Conservation (phyloP, 2,329 filamentous ascomycete genomes). For the Fusarium zealandicum region DNA sequence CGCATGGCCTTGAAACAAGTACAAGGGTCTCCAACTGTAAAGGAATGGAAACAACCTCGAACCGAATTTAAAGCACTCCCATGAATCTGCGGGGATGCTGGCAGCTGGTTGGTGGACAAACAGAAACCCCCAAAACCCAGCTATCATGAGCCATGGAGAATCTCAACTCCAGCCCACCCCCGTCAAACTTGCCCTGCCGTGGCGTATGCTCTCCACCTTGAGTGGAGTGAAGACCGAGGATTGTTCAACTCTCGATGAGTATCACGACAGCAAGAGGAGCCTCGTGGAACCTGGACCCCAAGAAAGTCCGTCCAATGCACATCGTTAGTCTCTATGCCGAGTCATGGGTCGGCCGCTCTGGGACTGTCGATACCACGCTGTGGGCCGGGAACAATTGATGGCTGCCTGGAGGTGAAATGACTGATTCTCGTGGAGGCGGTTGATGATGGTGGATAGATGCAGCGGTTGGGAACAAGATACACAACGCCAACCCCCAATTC, state of each 20-base stretch:
- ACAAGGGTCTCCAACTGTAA: slow-evolving; percentile 14
- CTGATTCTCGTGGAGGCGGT: no score
- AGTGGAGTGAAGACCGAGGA: neutral
- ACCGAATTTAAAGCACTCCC: slow-evolving; percentile 24
- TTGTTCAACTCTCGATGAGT: slow-evolving; percentile 2
- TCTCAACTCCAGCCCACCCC: slow-evolving; percentile 36
- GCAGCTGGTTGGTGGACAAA: slow-evolving; percentile 37
- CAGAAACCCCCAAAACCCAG: slow-evolving; percentile 12
- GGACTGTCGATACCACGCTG: neutral
- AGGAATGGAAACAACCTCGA: slow-evolving; percentile 32
- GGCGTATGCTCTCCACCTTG: slow-evolving; percentile 13
- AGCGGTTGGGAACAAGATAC: no score
- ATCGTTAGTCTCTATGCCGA: slow-evolving; percentile 2
- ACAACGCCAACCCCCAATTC: neutral
- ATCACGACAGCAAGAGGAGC: slow-evolving; percentile 12
- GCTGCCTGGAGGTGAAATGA: neutral
- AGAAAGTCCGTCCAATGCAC: slow-evolving; percentile 34
- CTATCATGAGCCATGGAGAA: slow-evolving; percentile 40
- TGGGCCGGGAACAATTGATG: neutral
- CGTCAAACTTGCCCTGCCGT: slow-evolving; percentile 15
- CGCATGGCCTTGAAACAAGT: slow-evolving; percentile 41
- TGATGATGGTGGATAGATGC: neutral
- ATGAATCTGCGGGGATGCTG: slow-evolving; percentile 27
- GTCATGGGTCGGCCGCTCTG: slow-evolving; percentile 22
- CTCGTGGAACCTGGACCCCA: slow-evolving; percentile 16